Evolutionary conservation across 2,329 filamentous ascomycete genomes (phyloP).

Genomic region (Podosphaera aphanis): DNA sequence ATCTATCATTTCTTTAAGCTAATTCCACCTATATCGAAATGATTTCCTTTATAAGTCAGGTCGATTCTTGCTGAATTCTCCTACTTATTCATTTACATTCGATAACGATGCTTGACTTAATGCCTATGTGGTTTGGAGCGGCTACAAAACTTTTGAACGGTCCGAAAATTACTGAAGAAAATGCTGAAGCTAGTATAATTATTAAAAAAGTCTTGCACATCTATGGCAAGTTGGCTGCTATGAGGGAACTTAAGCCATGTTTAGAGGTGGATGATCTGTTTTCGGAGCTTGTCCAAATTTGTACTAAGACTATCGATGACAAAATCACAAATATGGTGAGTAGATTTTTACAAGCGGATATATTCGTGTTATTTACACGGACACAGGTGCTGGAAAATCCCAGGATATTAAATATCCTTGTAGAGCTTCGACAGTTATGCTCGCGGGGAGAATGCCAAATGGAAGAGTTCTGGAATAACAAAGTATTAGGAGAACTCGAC

Average conservation of each 20-base stretch:
- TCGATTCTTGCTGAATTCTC: not conserved
- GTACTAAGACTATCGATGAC: slow-evolving; percentile 8
- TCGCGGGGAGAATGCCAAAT: slow-evolving; percentile 22
- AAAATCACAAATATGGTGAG: slow-evolving; percentile 2
- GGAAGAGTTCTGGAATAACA: slow-evolving; percentile 21
- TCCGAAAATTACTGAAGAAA: not conserved
- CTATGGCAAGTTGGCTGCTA: not conserved
- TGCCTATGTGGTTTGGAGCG: not conserved
- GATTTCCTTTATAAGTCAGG: not conserved
- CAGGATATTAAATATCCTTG: slow-evolving; percentile 16
- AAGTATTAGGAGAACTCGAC: slow-evolving; percentile 12
- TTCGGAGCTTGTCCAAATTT: slow-evolving; percentile 18
- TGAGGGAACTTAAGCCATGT: slow-evolving; percentile 14
- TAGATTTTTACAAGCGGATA: not conserved
- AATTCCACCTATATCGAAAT: not conserved
- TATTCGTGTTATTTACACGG: not conserved
- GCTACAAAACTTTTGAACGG: not conserved
- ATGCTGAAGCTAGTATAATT: not conserved
- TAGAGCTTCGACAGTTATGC: slow-evolving; percentile 20
- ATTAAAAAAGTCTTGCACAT: not conserved
- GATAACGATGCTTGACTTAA: not conserved
- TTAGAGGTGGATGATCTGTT: slow-evolving; percentile 17
- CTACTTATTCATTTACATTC: not conserved
- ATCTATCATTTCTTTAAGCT: not conserved
- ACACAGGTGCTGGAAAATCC: slow-evolving; percentile 13